A percentile compares a stretch with the other conserved stretches of the same genome.
Conservation (phyloP, 805 yeast genomes). For the Schizosaccharomyces japonicus region DNA sequence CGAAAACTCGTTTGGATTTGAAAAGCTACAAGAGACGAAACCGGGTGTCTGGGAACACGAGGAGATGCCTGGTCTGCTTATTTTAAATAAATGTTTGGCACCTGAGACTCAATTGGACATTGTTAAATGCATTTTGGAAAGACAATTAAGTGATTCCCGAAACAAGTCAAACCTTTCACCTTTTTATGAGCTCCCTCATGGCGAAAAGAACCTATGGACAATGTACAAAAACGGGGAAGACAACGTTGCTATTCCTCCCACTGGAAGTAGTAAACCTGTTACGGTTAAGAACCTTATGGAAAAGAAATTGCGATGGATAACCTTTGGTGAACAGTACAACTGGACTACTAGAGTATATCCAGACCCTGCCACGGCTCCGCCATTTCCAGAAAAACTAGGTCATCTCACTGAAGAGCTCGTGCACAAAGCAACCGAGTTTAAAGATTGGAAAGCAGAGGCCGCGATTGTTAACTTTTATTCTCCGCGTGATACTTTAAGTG, state of each 20-base stretch:
- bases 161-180: constrained; percentile 5
- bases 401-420: not conserved
- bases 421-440: not conserved
- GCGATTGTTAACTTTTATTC: constrained; percentile 21
- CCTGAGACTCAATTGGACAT: not conserved
- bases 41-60: not conserved
- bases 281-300: not conserved
- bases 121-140: not conserved
- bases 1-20: not conserved
- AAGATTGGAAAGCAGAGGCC: constrained; percentile 8
- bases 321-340: constrained; percentile 24
- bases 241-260: not conserved
- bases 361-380: constrained; percentile 13
- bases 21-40: not conserved
- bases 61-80: not conserved
- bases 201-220: not conserved
- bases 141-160: not conserved
- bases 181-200: not conserved
- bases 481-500: constrained; percentile 22
- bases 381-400: constrained; percentile 10
- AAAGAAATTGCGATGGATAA: constrained; percentile 22
- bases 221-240: not conserved
- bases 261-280: not conserved
- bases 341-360: constrained; percentile 24
- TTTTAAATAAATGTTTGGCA: not conserved